Evolutionary conservation across 2,329 filamentous ascomycete species (phyloP), one percentile per base, ranked within the genome.

Genomic region (Cytospora chrysosperma): DNA sequence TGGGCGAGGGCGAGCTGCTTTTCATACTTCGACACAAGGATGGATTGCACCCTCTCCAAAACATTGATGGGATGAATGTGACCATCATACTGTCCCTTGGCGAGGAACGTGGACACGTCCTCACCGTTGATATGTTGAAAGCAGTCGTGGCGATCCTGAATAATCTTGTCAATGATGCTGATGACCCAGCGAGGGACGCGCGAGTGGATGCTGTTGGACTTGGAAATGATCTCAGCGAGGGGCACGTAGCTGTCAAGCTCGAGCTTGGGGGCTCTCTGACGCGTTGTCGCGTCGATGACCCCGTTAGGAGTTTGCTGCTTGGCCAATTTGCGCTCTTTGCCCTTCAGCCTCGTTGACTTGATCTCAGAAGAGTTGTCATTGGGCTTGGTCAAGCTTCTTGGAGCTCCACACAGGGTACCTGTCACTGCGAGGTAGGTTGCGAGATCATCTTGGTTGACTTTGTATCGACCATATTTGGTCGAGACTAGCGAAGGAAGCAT

Each of bases 301-400:
- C 9, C 10, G 21, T 32, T 47, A 30, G 47, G 34, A n/a, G 32
- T 27, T 21, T 37, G 58, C 15, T 54, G 50, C 13, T 60, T 60
- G 50, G 58, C 58, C n/a, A 60, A 17, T 30, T 54, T 60, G n/a
- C 58, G 50, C 12, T 60, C 50, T 54, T 60, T 60, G 24, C 58
- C 58, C 58, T 60, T 60, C 21, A 27, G 50, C 2, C 50, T 47
- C 17, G 4, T 30, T 17, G 58, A 60, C 26, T 60, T 60, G 50
- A 17, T 19, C 4, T 19, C n/a, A 27, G 34, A 60, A 26, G 58
- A 54, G 26, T 10, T 1, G 32, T 19, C 34, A 2, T 1, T 19
- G 9, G 50, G 19, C 34, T 19, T 54, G 32, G 32, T 60, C 26
- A 60, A 37, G 10, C 34, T 26, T 19, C 19, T n/a, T 9, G 58